phyloP scores from a whole-genome alignment of 208 protist genomes.

The Trypanosoma brucei region DNA sequence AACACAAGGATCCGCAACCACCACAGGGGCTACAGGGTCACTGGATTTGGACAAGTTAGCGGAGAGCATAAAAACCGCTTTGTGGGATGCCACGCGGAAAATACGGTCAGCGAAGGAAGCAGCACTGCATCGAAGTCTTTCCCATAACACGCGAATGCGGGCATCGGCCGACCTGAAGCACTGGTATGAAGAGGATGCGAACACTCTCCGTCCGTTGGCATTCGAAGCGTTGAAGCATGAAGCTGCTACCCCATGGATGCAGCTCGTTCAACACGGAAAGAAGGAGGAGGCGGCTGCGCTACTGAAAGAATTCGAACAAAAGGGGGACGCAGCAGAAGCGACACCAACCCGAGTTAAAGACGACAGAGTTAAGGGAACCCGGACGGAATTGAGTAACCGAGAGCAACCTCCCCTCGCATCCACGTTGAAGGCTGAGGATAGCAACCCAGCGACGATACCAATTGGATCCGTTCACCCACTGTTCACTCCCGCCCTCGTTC shows the following conservation, averaged over 20 bases:
- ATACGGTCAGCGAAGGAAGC: constrained; percentile 66
- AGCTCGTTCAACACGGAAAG: constrained; percentile 64
- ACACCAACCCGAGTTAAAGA: not conserved
- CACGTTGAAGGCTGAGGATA: constrained; percentile 42
- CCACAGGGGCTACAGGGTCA: not conserved
- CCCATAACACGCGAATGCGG: constrained; percentile 46
- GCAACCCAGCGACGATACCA: constrained; percentile 44
- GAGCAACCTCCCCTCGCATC: constrained; percentile 11
- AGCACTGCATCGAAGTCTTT: constrained; percentile 51
- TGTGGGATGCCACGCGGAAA: constrained; percentile 63
- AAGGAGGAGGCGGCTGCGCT: constrained; percentile 4
- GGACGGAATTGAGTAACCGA: not conserved
- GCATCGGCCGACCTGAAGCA: constrained; percentile 34
- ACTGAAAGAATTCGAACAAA: not conserved
- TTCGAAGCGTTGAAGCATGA: constrained; percentile 56
- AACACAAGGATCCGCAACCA: not conserved
- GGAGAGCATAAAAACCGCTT: constrained; percentile 58
- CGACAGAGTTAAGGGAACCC: not conserved
- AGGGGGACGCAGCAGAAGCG: not conserved
- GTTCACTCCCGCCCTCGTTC: constrained; percentile 57
- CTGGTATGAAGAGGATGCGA: constrained; percentile 83
- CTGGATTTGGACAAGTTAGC: constrained; percentile 55
- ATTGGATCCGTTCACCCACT: constrained; percentile 70
- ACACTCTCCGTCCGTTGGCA: constrained; percentile 48
- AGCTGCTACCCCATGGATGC: constrained; percentile 72